phyloP scores from a whole-genome alignment of 1,284 basidiomycete species.

The Rhodotorula sp. region DNA sequence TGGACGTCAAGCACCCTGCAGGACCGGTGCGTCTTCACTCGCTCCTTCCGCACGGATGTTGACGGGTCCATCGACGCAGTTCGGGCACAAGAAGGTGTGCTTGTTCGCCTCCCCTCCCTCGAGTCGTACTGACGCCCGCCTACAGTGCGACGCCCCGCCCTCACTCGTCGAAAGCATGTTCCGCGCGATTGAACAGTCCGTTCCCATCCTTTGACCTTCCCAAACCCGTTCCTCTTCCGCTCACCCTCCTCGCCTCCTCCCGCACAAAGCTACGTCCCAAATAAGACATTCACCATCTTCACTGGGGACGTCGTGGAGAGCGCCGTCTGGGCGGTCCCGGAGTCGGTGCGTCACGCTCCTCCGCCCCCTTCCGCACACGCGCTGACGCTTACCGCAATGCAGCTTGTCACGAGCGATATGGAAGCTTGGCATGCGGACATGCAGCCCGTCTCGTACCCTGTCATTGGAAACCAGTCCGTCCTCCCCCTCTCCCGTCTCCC shows the following conservation, averaged over 20 bases:
- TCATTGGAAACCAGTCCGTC: constrained; percentile 48
- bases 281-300: constrained; percentile 60
- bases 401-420: constrained; percentile 26
- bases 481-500: not conserved
- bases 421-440: constrained; percentile 36
- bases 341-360: constrained; percentile 10
- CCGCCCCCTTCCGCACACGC: too few relatives aligned
- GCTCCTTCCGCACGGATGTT: too few relatives aligned
- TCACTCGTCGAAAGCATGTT: constrained; percentile 60
- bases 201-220: not conserved
- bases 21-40: constrained; percentile 30
- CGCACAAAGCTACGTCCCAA: constrained; percentile 44
- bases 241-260: too few relatives aligned
- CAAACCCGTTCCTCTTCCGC: not conserved
- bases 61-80: constrained; percentile 11
- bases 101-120: not conserved
- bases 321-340: constrained; percentile 52
- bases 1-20: constrained; percentile 30
- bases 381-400: not conserved
- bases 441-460: constrained; percentile 44
- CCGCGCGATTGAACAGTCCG: constrained; percentile 52
- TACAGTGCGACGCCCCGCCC: constrained; percentile 35
- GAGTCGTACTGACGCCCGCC: not conserved
- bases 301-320: constrained; percentile 64
- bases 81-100: constrained; percentile 17